These are phyloP conservation scores for Monosporascus ibericus DNA, from an alignment of 2,329 filamentous ascomycete genomes.

Conservation along the genomic window DNA sequence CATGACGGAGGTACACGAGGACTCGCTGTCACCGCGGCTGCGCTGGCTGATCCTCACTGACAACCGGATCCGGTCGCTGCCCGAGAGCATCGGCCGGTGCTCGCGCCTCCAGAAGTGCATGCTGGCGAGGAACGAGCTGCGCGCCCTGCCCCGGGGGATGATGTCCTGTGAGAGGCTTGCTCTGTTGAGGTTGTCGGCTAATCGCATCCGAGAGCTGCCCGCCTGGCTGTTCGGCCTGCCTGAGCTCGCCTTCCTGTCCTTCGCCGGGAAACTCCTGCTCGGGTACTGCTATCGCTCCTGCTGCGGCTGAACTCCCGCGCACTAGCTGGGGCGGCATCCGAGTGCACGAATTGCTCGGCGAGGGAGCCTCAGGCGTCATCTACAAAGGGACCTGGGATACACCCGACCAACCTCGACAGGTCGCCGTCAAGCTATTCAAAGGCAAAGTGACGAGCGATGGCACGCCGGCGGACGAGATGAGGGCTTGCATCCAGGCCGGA, in stretches of 20 bases:
- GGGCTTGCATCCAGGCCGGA: constrained; percentile 38
- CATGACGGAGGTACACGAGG: constrained; percentile 36
- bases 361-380: constrained; percentile 41
- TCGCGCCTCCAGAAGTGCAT: constrained; percentile 40
- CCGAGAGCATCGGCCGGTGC: constrained; percentile 36
- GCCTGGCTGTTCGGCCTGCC: constrained; percentile 38
- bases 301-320: constrained; percentile 25
- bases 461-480: constrained; percentile 42
- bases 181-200: constrained; percentile 37
- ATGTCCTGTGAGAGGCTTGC: constrained; percentile 35
- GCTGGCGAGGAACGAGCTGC: constrained; percentile 40
- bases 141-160: constrained; percentile 34
- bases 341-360: constrained; percentile 33
- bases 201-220: constrained; percentile 32
- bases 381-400: constrained; percentile 33
- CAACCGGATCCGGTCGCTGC: constrained; percentile 34
- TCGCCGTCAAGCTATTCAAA: constrained; percentile 44
- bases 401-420: constrained; percentile 24
- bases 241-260: constrained; percentile 39
- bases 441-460: constrained; percentile 42
- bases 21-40: constrained; percentile 34
- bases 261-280: constrained; percentile 43
- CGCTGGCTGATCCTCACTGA: constrained; percentile 44
- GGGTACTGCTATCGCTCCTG: constrained; percentile 9
- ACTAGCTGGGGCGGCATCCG: constrained; percentile 36